These are phyloP conservation scores for Podospora pseudopauciseta DNA, from an alignment of 495 filamentous ascomycete genomes.

Conservation along the genomic window DNA sequence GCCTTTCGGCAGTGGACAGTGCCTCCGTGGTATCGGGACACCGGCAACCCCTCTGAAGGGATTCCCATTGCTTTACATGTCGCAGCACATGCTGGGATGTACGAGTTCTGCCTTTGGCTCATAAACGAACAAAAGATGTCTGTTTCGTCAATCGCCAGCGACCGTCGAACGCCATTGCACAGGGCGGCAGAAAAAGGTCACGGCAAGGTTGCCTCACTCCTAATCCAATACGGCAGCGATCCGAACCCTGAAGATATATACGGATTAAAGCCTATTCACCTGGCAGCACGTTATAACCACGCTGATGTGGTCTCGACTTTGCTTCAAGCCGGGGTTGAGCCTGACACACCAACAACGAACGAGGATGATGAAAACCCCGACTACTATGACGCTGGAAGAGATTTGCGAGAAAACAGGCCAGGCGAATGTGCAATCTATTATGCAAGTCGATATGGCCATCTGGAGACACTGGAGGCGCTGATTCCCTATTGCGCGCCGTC, in stretches of 20 bases:
- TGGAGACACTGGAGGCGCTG: constrained; percentile 21
- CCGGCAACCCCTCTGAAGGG: not conserved
- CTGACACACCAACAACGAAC: constrained; percentile 25
- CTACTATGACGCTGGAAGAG: constrained; percentile 6
- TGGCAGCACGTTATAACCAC: constrained; percentile 19
- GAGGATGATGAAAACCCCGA: constrained; percentile 8
- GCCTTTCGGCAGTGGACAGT: constrained; percentile 6
- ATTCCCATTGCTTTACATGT: constrained; percentile 7
- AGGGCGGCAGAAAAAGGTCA: constrained; percentile 25
- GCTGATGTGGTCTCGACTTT: constrained; percentile 20
- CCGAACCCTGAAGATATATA: constrained; percentile 12
- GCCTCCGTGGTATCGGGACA: not conserved
- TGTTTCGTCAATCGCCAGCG: not conserved
- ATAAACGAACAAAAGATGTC: constrained; percentile 10
- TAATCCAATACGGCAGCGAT: constrained; percentile 23
- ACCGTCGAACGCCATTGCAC: constrained; percentile 26
- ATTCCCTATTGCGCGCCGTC: constrained; percentile 14
- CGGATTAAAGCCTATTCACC: constrained; percentile 29
- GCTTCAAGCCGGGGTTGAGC: constrained; percentile 30
- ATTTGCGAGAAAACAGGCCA: constrained; percentile 5
- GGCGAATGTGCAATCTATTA: constrained; percentile 22
- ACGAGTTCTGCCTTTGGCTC: constrained; percentile 11
- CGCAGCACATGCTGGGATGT: constrained; percentile 22
- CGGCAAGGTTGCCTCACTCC: constrained; percentile 17
- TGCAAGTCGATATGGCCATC: constrained; percentile 17